phyloP scores from a whole-genome alignment of 2,329 filamentous ascomycete species.

The Trichoderma harzianum region DNA sequence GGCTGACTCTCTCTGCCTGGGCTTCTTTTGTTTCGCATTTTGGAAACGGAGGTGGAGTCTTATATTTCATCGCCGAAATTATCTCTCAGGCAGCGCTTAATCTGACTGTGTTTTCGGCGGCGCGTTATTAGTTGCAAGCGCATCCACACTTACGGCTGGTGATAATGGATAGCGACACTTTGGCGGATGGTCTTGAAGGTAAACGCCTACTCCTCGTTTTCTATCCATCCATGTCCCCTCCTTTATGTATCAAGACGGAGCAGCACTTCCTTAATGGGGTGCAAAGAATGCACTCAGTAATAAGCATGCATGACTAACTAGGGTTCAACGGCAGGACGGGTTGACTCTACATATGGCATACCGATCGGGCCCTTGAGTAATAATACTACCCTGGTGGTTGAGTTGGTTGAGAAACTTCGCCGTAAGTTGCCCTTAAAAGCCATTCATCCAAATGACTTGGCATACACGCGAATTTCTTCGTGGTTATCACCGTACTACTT shows the following conservation, averaged over 20 bases:
- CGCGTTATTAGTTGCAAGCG: neutral
- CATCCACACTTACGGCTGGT: neutral
- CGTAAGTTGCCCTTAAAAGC: neutral
- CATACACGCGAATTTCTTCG: neutral
- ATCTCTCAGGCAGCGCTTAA: neutral
- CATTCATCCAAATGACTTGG: neutral
- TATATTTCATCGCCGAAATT: neutral
- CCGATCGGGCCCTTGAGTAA: neutral
- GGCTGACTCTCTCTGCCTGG: neutral
- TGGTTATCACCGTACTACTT: neutral
- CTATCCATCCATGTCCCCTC: neutral
- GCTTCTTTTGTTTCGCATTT: neutral
- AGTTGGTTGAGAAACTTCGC: neutral
- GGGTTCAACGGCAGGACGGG: neutral
- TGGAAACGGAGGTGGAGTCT: neutral
- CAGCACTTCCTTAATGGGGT: neutral
- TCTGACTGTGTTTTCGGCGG: neutral
- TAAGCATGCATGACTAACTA: neutral
- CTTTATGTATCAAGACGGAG: neutral
- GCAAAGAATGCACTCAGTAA: neutral
- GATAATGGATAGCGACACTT: neutral
- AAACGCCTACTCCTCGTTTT: neutral
- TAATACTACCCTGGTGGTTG: neutral
- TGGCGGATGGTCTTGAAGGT: neutral
- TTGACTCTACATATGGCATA: neutral